Conservation (phyloP, 192 early-diverging fungal species). For the Coemansia sp. region DNA sequence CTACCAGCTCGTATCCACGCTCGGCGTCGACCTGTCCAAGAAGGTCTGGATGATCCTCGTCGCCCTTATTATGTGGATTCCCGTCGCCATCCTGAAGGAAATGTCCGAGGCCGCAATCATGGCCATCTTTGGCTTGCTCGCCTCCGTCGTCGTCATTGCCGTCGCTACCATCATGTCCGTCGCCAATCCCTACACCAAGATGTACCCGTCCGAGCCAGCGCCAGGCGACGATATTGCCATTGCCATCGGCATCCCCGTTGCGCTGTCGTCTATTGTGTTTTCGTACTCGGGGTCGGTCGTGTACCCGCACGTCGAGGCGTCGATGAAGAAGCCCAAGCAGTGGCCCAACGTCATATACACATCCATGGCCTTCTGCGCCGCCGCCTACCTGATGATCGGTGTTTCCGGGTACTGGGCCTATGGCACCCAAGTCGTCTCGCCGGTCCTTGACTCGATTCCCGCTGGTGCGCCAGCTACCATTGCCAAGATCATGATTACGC, state of each 20-base stretch:
- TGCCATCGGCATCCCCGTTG: constrained; percentile 59
- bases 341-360: constrained; percentile 66
- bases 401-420: constrained; percentile 74
- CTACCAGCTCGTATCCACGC: constrained; percentile 56
- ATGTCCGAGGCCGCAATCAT: constrained; percentile 78
- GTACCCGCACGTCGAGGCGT: constrained; percentile 77
- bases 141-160: constrained; percentile 70
- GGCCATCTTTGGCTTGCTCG: constrained; percentile 68
- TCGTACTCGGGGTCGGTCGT: constrained; percentile 79
- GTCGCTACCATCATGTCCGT: constrained; percentile 62
- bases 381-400: constrained; percentile 69
- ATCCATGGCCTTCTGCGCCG: constrained; percentile 62
- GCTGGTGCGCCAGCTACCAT: constrained; percentile 61
- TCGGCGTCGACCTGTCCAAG: constrained; percentile 47
- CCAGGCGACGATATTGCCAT: constrained; percentile 34
- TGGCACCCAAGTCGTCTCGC: constrained; percentile 63
- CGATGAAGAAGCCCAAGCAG: constrained; percentile 70
- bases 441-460: constrained; percentile 70
- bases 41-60: constrained; percentile 64
- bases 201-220: constrained; percentile 26
- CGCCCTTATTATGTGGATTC: constrained; percentile 63
- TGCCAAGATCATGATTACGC: constrained; percentile 71
- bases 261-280: constrained; percentile 72
- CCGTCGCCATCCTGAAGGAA: constrained; percentile 69
- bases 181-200: constrained; percentile 32